Conservation (phyloP, 768 basidiomycete species). For the Cystobasidium onofrii region DNA sequence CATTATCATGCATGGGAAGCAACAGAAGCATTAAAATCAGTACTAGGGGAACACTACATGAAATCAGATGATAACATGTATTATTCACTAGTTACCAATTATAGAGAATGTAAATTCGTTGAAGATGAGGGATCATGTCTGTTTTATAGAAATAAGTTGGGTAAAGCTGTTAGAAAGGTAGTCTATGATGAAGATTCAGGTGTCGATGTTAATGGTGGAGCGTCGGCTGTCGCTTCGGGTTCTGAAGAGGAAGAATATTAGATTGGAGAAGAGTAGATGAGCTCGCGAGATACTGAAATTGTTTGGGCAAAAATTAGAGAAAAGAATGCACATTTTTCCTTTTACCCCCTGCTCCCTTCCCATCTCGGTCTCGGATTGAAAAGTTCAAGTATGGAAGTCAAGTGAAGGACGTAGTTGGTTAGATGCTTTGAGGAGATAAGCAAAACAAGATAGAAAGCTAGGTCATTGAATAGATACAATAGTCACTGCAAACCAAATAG, state of each 20-base stretch:
- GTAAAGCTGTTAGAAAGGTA: conserved; percentile 64
- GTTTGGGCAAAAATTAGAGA: too few relatives aligned
- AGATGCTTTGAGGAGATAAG: too few relatives aligned
- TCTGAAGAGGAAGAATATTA: neutral
- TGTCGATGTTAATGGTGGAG: conserved; percentile 46
- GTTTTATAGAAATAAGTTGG: conserved; percentile 81
- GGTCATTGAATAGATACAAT: too few relatives aligned
- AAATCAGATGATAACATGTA: conserved; percentile 47
- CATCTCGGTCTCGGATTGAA: too few relatives aligned
- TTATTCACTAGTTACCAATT: conserved; percentile 59
- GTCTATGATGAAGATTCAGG: conserved; percentile 64
- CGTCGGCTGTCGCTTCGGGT: conserved; percentile 8
- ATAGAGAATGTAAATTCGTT: conserved; percentile 61
- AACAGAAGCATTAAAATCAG: conserved; percentile 68
- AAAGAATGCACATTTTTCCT: too few relatives aligned
- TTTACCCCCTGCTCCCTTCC: too few relatives aligned
- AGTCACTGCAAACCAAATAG: too few relatives aligned
- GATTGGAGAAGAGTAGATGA: too few relatives aligned
- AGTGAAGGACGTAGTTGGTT: too few relatives aligned
- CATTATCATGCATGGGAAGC: conserved; percentile 84
- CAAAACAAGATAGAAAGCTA: too few relatives aligned
- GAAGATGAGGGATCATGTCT: conserved; percentile 86
- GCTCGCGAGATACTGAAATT: too few relatives aligned
- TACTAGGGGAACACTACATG: conserved; percentile 54
- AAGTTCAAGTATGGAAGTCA: too few relatives aligned